Base-by-base conservation (phyloP, 2,329 filamentous ascomycete species). In the Orbilia quercus region DNA sequence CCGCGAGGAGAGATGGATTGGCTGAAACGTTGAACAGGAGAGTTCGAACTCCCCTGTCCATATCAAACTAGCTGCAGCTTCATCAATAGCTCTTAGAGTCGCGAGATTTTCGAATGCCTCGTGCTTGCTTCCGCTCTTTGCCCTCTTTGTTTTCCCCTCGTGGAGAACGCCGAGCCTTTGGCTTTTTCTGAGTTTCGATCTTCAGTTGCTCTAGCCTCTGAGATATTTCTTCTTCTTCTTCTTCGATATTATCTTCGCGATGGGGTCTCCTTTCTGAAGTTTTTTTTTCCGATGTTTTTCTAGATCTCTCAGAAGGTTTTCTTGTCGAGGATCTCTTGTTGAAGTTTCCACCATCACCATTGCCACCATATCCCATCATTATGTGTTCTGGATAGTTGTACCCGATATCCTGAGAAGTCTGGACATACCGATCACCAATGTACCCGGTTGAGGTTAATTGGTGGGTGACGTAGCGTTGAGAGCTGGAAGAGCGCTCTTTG, bases 101-200 rank as follows among this genome's bases (percentile, higher is more conserved):
- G 28, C 16, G 40, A 47, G 1, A 28, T 22, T 22, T 58, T 58
- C 23, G 28, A 9, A 66, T 42, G n/a, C 53, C 53, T 22, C 62
- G 51, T 7, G 42, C 16, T 14, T 66, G 62, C 34, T 66, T 66
- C 20, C 25, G 44, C 28, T 66, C 62, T 25, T 50, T 57, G 1
- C 51, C 62, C 16, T 59, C 62, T 50, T 12, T 50, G 12, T n/a
- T 28, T 34, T 57, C 22, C 2, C 12, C 36, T 0, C 40, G 44
- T 20, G 31, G n/a, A 7, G 53, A 12, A 28, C 44, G 51, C 14
- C 40, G 51, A 1, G 4, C 28, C 22, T 14, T 58, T 36, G 20
- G 22, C 14, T 58, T 47, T 16, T 28, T 38, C 22, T n/a, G 55
- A 18, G 14, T 23, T 25, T 6, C 44, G 54, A n/a, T 51, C 44